A percentile compares a stretch with the other conserved stretches of the same genome.
These are phyloP conservation scores for Pleurotus ostreatus DNA, from an alignment of 768 basidiomycete genomes.

Conservation along the genomic window DNA sequence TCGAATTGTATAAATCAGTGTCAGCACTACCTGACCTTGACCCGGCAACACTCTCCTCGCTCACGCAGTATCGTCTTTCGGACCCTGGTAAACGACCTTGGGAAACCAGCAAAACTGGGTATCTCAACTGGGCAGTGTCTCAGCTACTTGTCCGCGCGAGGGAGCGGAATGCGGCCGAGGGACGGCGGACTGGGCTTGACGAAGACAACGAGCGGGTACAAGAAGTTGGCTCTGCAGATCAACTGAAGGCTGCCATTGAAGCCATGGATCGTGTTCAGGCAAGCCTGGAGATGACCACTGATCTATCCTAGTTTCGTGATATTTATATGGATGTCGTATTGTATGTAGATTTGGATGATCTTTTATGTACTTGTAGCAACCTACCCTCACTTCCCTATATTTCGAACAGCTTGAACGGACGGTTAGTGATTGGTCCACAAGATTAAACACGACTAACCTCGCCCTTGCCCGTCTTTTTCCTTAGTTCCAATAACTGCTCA, in stretches of 20 bases:
- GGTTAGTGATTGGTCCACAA: not conserved
- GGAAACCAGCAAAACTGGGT: constrained; percentile 74
- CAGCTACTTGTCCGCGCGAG: constrained; percentile 40
- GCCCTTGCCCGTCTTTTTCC: not conserved
- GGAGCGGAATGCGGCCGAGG: constrained; percentile 15
- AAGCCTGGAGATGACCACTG: not conserved
- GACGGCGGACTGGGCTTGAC: constrained; percentile 18
- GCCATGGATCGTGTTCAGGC: constrained; percentile 13
- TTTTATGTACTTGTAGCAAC: not conserved
- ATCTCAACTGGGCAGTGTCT: constrained; percentile 71
- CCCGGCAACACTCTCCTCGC: constrained; percentile 29
- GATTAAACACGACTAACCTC: not conserved
- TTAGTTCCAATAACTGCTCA: not conserved
- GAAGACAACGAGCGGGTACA: constrained; percentile 16
- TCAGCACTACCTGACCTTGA: constrained; percentile 46
- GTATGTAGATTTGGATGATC: not conserved
- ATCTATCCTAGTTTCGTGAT: not conserved
- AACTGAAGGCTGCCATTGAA: constrained; percentile 24
- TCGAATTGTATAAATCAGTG: constrained; percentile 42
- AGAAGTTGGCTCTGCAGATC: constrained; percentile 20
- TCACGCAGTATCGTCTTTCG: constrained; percentile 31
- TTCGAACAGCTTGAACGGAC: not conserved
- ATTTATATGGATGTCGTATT: not conserved
- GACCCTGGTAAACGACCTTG: constrained; percentile 71
- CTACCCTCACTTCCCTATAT: not conserved